These are phyloP conservation scores for Parascedosporium putredinis DNA, from an alignment of 2,329 filamentous ascomycete genomes.

Conservation along the genomic window DNA sequence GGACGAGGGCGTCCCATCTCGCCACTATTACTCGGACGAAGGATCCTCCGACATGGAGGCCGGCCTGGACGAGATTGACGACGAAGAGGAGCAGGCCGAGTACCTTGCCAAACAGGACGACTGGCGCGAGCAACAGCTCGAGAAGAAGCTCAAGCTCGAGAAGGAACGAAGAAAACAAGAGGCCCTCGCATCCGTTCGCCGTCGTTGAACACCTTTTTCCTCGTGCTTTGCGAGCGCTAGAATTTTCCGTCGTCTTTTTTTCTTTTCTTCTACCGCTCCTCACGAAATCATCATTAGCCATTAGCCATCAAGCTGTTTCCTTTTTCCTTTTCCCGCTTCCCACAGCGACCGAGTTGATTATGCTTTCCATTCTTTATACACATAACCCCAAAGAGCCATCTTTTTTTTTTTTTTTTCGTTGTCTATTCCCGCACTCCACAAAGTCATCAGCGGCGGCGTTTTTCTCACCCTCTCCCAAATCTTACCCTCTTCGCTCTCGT, in stretches of 20 bases:
- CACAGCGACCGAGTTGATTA: background rate
- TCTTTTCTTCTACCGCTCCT: background rate
- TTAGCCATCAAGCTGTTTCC: too few species aligned
- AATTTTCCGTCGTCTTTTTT: too few species aligned
- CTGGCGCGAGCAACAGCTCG: slow-evolving; percentile 50
- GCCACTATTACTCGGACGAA: slow-evolving; percentile 44
- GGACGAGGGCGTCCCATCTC: slow-evolving; percentile 21
- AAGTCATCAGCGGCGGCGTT: background rate
- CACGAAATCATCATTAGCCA: too few species aligned
- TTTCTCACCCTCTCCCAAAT: background rate
- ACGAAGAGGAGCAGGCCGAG: slow-evolving; percentile 57
- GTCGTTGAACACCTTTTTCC: slow-evolving; percentile 1
- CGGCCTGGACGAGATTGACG: slow-evolving; percentile 61
- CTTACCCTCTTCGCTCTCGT: background rate
- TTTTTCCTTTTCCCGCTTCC: background rate
- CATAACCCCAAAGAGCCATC: background rate
- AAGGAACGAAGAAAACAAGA: slow-evolving; percentile 46
- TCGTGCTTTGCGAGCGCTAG: too few species aligned
- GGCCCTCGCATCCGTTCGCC: slow-evolving; percentile 25
- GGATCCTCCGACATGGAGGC: slow-evolving; percentile 71
- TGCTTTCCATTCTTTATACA: background rate
- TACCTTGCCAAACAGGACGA: slow-evolving; percentile 58
- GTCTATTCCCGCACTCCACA: background rate
- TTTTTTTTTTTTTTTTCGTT: background rate
- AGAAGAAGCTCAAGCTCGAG: slow-evolving; percentile 49